Evolutionary conservation across 176 grass and related monocot genomes (phyloP).

Genomic region (Cenchrus americanus): DNA sequence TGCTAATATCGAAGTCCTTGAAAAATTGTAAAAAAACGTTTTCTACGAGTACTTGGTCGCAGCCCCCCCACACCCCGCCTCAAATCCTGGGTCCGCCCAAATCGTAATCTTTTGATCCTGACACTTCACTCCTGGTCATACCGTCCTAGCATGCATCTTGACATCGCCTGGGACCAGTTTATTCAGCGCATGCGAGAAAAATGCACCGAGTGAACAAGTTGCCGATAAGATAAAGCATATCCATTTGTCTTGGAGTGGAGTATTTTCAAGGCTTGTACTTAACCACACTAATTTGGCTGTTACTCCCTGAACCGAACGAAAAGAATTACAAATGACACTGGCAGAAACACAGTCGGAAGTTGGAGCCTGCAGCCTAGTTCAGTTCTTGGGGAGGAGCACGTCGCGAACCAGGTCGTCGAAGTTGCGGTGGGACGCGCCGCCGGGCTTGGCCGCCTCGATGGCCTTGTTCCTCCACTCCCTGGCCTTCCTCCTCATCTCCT

Average conservation of each 20-base stretch:
- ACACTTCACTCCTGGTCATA: background rate
- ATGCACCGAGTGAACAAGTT: background rate
- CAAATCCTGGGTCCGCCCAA: too few relatives aligned
- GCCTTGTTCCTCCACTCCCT: conserved; percentile 62
- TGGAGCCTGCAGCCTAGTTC: background rate
- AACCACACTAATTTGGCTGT: background rate
- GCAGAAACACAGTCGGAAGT: background rate
- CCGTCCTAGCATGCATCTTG: background rate
- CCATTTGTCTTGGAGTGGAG: too few relatives aligned
- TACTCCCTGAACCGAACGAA: background rate
- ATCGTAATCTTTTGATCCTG: background rate
- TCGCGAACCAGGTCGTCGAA: conserved; percentile 41
- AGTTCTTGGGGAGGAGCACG: conserved; percentile 52
- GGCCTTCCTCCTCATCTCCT: conserved; percentile 56
- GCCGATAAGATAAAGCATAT: too few relatives aligned
- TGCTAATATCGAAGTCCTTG: too few relatives aligned
- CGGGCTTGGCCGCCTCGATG: conserved; percentile 34
- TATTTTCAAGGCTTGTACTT: background rate
- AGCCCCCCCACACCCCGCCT: background rate
- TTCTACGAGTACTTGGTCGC: too few relatives aligned
- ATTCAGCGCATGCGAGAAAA: background rate
- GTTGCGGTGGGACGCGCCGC: conserved; percentile 47
- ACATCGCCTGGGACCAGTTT: background rate
- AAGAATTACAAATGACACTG: background rate
- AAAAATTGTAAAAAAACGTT: too few relatives aligned